These are phyloP conservation scores for Blastobotrys raffinosifermentans DNA, from an alignment of 1,139 yeast species.

Conservation along the genomic window DNA sequence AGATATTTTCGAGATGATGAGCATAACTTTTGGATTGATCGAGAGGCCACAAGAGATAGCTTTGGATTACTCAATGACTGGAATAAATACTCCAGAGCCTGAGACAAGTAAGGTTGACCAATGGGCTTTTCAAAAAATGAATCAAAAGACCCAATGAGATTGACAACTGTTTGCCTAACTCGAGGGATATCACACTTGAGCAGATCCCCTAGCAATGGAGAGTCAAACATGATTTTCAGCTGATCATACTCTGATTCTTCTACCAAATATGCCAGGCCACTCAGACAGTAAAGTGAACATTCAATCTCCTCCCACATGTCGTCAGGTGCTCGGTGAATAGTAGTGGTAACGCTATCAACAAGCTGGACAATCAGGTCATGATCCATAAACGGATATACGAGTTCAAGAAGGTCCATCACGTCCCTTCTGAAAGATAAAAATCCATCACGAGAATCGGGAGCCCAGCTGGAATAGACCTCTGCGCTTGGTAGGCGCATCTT, in stretches of 20 bases:
- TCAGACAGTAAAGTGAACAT: slow-evolving; percentile 59
- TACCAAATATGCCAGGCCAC: slow-evolving; percentile 40
- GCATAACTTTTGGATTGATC: slow-evolving; percentile 35
- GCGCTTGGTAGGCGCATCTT: slow-evolving; percentile 45
- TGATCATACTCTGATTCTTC: slow-evolving; percentile 23
- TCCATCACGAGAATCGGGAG: slow-evolving; percentile 40
- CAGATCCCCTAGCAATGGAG: slow-evolving; percentile 19
- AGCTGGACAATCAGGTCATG: slow-evolving; percentile 48
- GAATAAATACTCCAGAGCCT: slow-evolving; percentile 32
- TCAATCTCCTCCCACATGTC: slow-evolving; percentile 49
- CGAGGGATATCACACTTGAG: slow-evolving; percentile 21
- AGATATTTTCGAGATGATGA: slow-evolving; percentile 30
- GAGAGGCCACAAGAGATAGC: slow-evolving; percentile 32
- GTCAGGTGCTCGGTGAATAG: slow-evolving; percentile 11
- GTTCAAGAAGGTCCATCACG: slow-evolving; percentile 69
- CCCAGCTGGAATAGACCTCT: slow-evolving; percentile 21
- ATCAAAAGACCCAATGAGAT: slow-evolving; percentile 32
- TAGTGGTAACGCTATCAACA: slow-evolving; percentile 36
- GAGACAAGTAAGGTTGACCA: slow-evolving; percentile 29
- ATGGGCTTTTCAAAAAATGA: slow-evolving; percentile 28
- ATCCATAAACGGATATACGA: slow-evolving; percentile 60
- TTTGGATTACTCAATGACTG: slow-evolving; percentile 26
- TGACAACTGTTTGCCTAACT: slow-evolving; percentile 34
- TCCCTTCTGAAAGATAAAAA: slow-evolving; percentile 65
- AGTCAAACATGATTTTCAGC: slow-evolving; percentile 15